Evolutionary conservation across 768 basidiomycete genomes (phyloP), one percentile per base, ranked within the genome.

Genomic region (Lentinula edodes): DNA sequence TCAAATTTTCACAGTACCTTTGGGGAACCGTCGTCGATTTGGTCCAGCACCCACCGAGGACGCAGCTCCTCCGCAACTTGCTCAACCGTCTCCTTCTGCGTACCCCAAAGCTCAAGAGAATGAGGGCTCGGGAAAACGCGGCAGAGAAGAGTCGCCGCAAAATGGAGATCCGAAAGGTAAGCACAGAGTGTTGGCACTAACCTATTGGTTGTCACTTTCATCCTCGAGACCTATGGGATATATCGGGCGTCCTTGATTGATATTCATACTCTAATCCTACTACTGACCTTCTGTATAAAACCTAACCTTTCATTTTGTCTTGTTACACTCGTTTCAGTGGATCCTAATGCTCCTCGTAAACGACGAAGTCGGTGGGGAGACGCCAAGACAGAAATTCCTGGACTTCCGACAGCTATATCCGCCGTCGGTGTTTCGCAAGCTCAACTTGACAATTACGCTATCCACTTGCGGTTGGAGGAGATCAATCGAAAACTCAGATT

Each of bases 301-400:
- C 75, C 74, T 77, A 67, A 78, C 74, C 70, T 68, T 63, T 66
- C 63, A 76, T 72, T 28, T 63, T 69, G 69, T 64, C 76, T 28
- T 79, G 67, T 73, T 67, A 74, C 68, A 77, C 74, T 78, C 71
- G 74, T 63, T 66, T 68, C 74, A 91, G 90, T 86, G 82, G 87
- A 90, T 72, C 82, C 87, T 61, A 91, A 93, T 71, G 90, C 88
- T 66, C 87, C 94, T 66, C 89, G 95, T 65, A 98, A 98, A 78
- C 87, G 96, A 65, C 90, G 93, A 67, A 97, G 95, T 70, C 91
- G 97, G 61, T 99, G 95, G 95, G 97, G 97, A 66, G 96, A 97
- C 67, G 91, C 86, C 62, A 92, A 92, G 73, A 85, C 89, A 55
- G 90, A 95, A 66, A 89, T 95, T 54, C 92, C 95, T 60, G 95